A percentile compares a stretch with the other conserved stretches of the same genome.
phyloP scores from a whole-genome alignment of 495 filamentous ascomycete species.

The Penicillium ucsense region DNA sequence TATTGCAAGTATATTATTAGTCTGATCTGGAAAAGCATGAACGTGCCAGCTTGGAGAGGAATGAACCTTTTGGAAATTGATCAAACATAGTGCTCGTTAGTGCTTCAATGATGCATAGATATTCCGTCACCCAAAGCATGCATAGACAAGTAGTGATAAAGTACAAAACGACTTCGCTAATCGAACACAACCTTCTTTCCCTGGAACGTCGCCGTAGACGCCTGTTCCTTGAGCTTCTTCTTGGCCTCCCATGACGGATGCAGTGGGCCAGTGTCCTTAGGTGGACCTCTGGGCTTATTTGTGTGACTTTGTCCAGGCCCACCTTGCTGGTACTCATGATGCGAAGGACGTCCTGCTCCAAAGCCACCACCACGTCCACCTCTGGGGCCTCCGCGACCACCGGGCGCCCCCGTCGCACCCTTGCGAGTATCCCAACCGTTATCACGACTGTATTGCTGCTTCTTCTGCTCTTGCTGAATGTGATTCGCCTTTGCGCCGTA shows the following conservation, averaged over 20 bases:
- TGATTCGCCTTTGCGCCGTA: constrained; percentile 71
- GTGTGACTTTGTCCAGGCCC: not conserved
- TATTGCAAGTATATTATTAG: no score
- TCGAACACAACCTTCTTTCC: constrained; percentile 93
- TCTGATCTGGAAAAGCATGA: no score
- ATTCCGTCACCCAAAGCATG: no score
- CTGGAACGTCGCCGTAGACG: constrained; percentile 51
- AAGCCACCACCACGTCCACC: constrained; percentile 1
- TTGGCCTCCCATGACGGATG: constrained; percentile 95
- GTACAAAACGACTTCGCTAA: constrained; percentile 26
- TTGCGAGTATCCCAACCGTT: constrained; percentile 38
- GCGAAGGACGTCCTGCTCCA: constrained; percentile 2
- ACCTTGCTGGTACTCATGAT: constrained; percentile 3
- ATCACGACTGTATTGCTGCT: constrained; percentile 26
- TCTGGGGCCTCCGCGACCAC: constrained; percentile 5
- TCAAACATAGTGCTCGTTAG: no score
- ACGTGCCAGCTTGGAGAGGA: no score
- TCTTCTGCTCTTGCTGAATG: constrained; percentile 32
- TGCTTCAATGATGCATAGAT: no score
- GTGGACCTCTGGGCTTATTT: constrained; percentile 27
- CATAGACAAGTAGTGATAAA: not conserved
- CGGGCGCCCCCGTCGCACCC: constrained; percentile 26
- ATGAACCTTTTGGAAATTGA: no score
- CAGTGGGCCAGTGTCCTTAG: constrained; percentile 53
- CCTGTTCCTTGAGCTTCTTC: constrained; percentile 69